A percentile compares a stretch with the other conserved stretches of the same genome.
phyloP scores from a whole-genome alignment of 495 filamentous ascomycete genomes.

The Trichoderma reesei region DNA sequence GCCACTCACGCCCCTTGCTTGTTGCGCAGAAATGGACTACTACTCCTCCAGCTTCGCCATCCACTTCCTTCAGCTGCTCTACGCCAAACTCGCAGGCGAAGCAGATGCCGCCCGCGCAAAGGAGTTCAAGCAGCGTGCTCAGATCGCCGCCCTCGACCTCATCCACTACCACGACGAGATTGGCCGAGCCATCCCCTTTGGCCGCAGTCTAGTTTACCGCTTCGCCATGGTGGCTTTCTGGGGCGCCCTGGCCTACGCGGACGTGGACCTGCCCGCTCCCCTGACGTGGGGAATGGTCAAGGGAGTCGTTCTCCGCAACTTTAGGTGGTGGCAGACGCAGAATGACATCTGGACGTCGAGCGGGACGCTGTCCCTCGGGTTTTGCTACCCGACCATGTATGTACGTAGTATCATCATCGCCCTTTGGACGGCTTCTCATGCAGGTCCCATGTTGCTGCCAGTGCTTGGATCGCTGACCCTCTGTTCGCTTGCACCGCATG shows the following conservation, averaged over 20 bases:
- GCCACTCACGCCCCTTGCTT: not conserved
- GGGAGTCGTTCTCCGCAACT: slow-evolving; percentile 60
- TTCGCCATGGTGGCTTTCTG: slow-evolving; percentile 79
- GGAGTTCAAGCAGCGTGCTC: slow-evolving; percentile 58
- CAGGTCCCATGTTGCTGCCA: not conserved
- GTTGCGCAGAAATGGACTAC: slow-evolving; percentile 57
- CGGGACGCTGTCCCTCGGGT: slow-evolving; percentile 67
- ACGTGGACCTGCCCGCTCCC: slow-evolving; percentile 58
- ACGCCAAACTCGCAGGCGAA: slow-evolving; percentile 60
- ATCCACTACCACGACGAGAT: slow-evolving; percentile 61
- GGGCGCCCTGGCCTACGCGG: slow-evolving; percentile 66
- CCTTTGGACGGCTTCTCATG: not conserved
- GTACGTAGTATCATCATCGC: slow-evolving; percentile 33
- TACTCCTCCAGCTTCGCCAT: slow-evolving; percentile 76
- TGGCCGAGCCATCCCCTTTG: slow-evolving; percentile 63
- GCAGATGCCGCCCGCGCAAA: slow-evolving; percentile 57
- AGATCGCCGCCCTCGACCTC: slow-evolving; percentile 56
- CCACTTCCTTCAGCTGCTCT: slow-evolving; percentile 66
- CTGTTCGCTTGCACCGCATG: not conserved
- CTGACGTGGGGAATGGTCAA: slow-evolving; percentile 70
- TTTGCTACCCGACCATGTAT: slow-evolving; percentile 71
- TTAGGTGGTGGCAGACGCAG: slow-evolving; percentile 71
- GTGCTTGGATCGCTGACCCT: not conserved
- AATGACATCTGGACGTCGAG: slow-evolving; percentile 61
- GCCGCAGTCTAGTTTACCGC: slow-evolving; percentile 65